Conservation (phyloP, 83 land plant genomes). For the Thuja plicata region DNA sequence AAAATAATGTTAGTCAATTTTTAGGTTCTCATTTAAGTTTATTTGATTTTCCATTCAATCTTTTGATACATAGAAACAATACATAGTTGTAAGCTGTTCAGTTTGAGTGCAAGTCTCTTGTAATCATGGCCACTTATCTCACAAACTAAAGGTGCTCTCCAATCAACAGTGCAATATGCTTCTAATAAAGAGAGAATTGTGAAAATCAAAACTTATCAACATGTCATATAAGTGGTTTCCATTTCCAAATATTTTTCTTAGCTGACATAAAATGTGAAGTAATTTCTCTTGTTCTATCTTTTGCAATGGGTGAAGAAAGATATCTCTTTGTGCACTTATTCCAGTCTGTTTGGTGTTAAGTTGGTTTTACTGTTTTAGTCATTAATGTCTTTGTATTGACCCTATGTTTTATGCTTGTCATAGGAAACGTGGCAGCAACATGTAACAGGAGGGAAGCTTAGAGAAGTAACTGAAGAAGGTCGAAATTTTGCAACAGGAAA, state of each 20-base stretch:
- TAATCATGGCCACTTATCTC: background rate
- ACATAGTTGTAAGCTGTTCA: background rate
- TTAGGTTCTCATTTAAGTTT: background rate
- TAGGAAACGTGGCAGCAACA: slow-evolving; percentile 94
- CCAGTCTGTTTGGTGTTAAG: background rate
- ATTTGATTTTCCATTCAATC: background rate
- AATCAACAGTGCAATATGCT: background rate
- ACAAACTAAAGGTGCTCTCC: background rate
- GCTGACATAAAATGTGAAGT: background rate
- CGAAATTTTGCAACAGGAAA: slow-evolving; percentile 89
- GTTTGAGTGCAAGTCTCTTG: background rate
- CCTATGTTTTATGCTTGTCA: slow-evolving; percentile 1
- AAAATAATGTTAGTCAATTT: background rate
- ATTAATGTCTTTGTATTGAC: background rate
- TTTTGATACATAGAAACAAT: background rate
- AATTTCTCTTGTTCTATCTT: background rate
- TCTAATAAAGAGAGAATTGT: background rate
- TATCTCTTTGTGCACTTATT: background rate
- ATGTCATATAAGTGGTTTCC: background rate
- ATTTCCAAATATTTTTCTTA: background rate
- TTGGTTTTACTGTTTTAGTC: background rate
- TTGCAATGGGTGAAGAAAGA: background rate
- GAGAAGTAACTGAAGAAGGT: slow-evolving; percentile 93
- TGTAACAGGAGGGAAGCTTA: slow-evolving; percentile 92
- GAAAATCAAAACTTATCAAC: background rate